phyloP scores from a whole-genome alignment of 1,139 yeast species.

The Groenewaldozyma auringiensis region DNA sequence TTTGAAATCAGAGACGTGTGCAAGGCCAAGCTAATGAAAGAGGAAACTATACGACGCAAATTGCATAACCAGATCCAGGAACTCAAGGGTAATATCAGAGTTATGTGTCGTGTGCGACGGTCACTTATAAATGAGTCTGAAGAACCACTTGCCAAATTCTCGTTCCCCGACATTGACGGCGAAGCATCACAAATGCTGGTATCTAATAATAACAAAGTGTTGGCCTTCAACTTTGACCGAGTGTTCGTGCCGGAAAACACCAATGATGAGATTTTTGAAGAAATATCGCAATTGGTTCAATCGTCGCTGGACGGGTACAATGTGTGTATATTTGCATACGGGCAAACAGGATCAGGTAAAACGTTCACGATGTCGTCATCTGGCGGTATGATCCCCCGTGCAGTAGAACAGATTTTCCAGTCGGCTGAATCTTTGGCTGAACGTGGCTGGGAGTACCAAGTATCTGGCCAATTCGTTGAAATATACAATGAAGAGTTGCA shows the following conservation, averaged over 20 bases:
- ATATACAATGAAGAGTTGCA: slow-evolving; percentile 77
- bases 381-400: slow-evolving; percentile 79
- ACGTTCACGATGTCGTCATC: slow-evolving; percentile 76
- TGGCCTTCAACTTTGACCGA: slow-evolving; percentile 65
- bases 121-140: slow-evolving; percentile 23
- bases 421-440: slow-evolving; percentile 44
- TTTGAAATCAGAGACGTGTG: slow-evolving; percentile 18
- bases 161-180: slow-evolving; percentile 46
- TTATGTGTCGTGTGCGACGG: slow-evolving; percentile 81
- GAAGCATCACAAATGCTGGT: slow-evolving; percentile 38
- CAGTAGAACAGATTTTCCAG: slow-evolving; percentile 64
- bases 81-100: slow-evolving; percentile 85
- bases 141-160: slow-evolving; percentile 32
- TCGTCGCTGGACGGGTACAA: slow-evolving; percentile 86
- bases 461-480: slow-evolving; percentile 77
- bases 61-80: slow-evolving; percentile 76
- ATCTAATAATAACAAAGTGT: slow-evolving; percentile 24
- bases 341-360: slow-evolving; percentile 97
- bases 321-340: slow-evolving; percentile 93
- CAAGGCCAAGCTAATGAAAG: slow-evolving; percentile 35
- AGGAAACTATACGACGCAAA: slow-evolving; percentile 51
- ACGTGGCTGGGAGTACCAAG: slow-evolving; percentile 58
- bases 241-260: slow-evolving; percentile 51
- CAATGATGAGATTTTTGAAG: slow-evolving; percentile 67
- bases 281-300: slow-evolving; percentile 79